Evolutionary conservation across 2,329 filamentous ascomycete species (phyloP).

Genomic region (Acrocalymma vagum): DNA sequence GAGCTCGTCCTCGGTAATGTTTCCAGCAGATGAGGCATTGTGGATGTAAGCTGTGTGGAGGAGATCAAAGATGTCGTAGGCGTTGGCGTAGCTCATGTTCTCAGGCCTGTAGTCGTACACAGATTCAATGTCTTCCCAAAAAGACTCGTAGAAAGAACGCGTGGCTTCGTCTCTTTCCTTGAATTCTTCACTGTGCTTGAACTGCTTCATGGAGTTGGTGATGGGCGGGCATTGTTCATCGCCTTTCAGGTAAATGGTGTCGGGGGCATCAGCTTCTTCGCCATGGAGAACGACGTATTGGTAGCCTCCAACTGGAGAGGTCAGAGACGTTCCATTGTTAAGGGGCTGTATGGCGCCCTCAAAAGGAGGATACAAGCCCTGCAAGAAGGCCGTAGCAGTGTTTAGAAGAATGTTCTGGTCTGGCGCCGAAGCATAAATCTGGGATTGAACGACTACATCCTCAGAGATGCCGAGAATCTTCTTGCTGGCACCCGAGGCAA

Average conservation of each 20-base stretch:
- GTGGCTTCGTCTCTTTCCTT: constrained; percentile 45
- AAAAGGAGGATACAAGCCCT: constrained; percentile 64
- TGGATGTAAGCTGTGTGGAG: constrained; percentile 60
- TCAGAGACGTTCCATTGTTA: constrained; percentile 12
- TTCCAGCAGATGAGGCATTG: constrained; percentile 45
- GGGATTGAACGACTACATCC: constrained; percentile 49
- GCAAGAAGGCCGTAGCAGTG: constrained; percentile 65
- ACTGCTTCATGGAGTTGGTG: constrained; percentile 34
- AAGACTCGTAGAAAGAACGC: constrained; percentile 53
- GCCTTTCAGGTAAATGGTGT: constrained; percentile 58
- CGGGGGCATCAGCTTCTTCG: constrained; percentile 53
- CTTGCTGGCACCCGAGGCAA: constrained; percentile 37
- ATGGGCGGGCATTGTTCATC: constrained; percentile 48
- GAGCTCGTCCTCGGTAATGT: constrained; percentile 19
- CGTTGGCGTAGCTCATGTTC: constrained; percentile 57
- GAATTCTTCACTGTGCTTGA: constrained; percentile 50
- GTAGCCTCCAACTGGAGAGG: constrained; percentile 59
- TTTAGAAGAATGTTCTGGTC: constrained; percentile 56
- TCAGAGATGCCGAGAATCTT: constrained; percentile 54
- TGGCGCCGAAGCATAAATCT: constrained; percentile 55
- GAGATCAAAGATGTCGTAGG: constrained; percentile 62
- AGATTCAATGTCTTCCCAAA: constrained; percentile 47
- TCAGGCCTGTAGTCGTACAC: constrained; percentile 52
- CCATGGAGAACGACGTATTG: constrained; percentile 61
- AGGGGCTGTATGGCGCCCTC: constrained; percentile 22